These are phyloP conservation scores for Leptographium radiaticola DNA, from an alignment of 2,329 filamentous ascomycete genomes.

Conservation along the genomic window DNA sequence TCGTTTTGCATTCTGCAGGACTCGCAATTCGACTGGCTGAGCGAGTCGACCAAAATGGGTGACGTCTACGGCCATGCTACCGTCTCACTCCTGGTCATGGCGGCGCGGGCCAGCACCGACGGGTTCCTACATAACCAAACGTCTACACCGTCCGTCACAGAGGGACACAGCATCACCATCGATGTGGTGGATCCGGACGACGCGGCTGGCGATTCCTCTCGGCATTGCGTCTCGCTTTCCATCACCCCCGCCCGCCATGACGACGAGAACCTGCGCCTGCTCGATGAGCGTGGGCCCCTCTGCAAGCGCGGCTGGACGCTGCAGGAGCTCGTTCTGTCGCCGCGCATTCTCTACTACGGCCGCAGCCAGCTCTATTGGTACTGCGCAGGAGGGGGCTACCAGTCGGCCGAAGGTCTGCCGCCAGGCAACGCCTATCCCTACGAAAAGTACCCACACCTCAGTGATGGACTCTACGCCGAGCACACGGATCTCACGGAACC, in stretches of 20 bases:
- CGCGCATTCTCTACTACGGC: conserved; percentile 1
- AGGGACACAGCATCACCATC: not conserved
- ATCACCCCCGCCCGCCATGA: not conserved
- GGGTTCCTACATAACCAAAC: not conserved
- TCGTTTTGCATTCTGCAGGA: conserved; percentile 11
- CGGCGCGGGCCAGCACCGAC: not conserved
- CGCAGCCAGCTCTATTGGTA: conserved; percentile 2
- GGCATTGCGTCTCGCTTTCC: no score
- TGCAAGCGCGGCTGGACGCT: not conserved
- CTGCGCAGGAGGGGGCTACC: conserved; percentile 1
- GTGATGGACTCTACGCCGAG: no score
- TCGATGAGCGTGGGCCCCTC: not conserved
- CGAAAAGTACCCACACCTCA: no score
- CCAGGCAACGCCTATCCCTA: not conserved
- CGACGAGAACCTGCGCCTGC: not conserved
- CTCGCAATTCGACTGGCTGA: conserved; percentile 3
- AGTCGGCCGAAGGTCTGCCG: not conserved
- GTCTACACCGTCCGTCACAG: no score
- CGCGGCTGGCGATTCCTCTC: not conserved
- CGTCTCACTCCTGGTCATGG: conserved; percentile 7
- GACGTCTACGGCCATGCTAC: conserved; percentile 10
- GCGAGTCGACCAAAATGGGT: conserved; percentile 10
- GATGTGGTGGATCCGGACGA: not conserved
- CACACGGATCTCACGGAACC: no score
- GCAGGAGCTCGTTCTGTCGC: conserved; percentile 1